Evolutionary conservation across 352 stramenopile genomes (phyloP), one percentile per base, ranked within the genome.

Genomic region (Pythium apleroticum): DNA sequence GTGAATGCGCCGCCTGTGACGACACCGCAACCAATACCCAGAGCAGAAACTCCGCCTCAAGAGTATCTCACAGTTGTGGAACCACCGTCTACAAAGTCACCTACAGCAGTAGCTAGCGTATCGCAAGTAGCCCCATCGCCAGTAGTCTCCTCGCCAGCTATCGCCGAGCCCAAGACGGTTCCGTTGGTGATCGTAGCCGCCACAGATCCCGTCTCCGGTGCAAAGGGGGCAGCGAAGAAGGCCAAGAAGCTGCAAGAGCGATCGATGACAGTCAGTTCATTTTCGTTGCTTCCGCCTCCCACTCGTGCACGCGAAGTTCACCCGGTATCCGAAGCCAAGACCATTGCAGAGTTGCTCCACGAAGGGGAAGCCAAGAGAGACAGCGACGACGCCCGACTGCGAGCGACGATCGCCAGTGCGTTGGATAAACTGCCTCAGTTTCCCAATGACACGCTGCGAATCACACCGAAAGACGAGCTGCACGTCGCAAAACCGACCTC

Each of bases 371-470:
- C n/a, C n/a, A 50, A 50, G n/a, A 25, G 43, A 50, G 43, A 50
- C 43, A 14, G 19, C 9, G 48, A 62, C 17, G 24, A 54, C 17
- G 33, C 41, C n/a, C 19, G 43, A 25, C 17, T 50, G 43, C 43
- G 39, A 22, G 55, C 55, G 22, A 31, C 55, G 39, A 61, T 52
- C 45, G 60, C 52, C 7, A 60, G 53, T 17, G 60, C 60, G 11
- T 33, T 67, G 10, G 52, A 67, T 17, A 67, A 57, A 48, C 52
- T 67, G 60, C 52, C 52, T 39, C 60, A 61, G 27, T 55, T 60
- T 35, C n/a, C 37, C 10, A 28, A 48, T 3, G 45, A 35, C 14
- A 8, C 12, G 2, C 31, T 64, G 14, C 31, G 46, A 25, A 39
- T 57, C 12, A 1, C 30, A 3, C n/a, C 35, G 1, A 50, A 50